Base-by-base conservation (phyloP, 192 early-diverging fungal species). In the Piromyces finnis region DNA sequence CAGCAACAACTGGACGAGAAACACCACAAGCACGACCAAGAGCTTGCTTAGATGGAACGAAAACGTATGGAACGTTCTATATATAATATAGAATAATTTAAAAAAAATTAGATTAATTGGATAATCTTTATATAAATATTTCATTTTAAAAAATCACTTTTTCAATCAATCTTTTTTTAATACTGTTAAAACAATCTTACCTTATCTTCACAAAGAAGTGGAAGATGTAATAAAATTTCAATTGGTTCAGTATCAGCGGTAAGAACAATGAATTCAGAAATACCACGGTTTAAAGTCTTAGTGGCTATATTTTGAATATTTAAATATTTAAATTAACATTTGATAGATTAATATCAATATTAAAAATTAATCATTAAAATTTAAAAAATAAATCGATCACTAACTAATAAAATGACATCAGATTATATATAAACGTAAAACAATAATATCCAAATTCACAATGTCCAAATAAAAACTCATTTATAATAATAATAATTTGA, bases 281-380 rank as follows among this genome's bases (percentile, higher is more conserved):
- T 97, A 90, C 95, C 95, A 82, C 97, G 93, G 93, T 99, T 99
- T 77, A 99, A 91, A 77, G 97, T 98, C 91, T 99, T 99, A 82
- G 96, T 99, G 28, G 96, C 94, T 89, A 78, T 51, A 22, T 51
- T 22, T 14, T 51, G 13, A 5, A 22, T 51, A 5, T 51, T 35
- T 35, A 35, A 35, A 35, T 35, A 35, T 35, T 35, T n/a, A n/a
- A n/a, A n/a, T n/a, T n/a, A n/a, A n/a, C n/a, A n/a, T n/a, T n/a
- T n/a, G n/a, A n/a, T n/a, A n/a, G n/a, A n/a, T n/a, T n/a, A n/a
- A n/a, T n/a, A n/a, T n/a, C n/a, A n/a, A n/a, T n/a, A n/a, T n/a
- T n/a, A n/a, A n/a, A n/a, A n/a, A n/a, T n/a, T n/a, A n/a, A n/a
- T n/a, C n/a, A n/a, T n/a, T n/a, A n/a, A n/a, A 35, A 35, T 7